Percentiles rank a stretch among this genome's conserved stretches.
Evolutionary conservation across 1,284 basidiomycete genomes (phyloP).

Genomic region (Trametes hirsuta): DNA sequence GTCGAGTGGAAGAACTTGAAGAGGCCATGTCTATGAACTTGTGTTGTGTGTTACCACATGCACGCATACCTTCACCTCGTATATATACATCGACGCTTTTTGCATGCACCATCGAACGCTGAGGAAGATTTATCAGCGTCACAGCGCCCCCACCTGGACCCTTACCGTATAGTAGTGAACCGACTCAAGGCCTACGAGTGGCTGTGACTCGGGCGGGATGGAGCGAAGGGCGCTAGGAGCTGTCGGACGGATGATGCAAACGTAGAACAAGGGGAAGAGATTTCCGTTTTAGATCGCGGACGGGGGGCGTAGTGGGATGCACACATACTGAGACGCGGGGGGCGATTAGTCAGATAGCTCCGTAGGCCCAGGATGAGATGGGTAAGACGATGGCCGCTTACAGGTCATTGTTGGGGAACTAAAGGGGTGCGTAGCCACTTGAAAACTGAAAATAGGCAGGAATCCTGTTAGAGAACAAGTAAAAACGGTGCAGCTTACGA

Average conservation of each 20-base stretch:
- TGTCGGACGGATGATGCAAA: not conserved
- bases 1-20: constrained; percentile 7
- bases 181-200: constrained; percentile 13
- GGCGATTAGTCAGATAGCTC: constrained; percentile 1
- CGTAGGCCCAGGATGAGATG: not conserved
- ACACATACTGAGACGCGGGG: not conserved
- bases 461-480: not conserved
- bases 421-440: not conserved
- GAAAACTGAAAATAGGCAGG: not conserved
- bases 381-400: not conserved
- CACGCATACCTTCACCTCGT: not conserved
- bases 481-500: not conserved
- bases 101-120: not conserved
- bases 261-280: not conserved
- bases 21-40: constrained; percentile 7
- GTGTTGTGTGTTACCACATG: constrained; percentile 4
- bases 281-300: not conserved
- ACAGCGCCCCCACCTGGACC: not conserved
- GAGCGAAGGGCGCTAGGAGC: constrained; percentile 3
- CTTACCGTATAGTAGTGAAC: not conserved
- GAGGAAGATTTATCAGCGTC: constrained; percentile 20
- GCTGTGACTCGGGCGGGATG: constrained; percentile 4
- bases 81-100: constrained; percentile 14
- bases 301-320: not conserved
- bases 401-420: not conserved